phyloP scores from a whole-genome alignment of 164 flowering plant species.

The Vitis labrusca region DNA sequence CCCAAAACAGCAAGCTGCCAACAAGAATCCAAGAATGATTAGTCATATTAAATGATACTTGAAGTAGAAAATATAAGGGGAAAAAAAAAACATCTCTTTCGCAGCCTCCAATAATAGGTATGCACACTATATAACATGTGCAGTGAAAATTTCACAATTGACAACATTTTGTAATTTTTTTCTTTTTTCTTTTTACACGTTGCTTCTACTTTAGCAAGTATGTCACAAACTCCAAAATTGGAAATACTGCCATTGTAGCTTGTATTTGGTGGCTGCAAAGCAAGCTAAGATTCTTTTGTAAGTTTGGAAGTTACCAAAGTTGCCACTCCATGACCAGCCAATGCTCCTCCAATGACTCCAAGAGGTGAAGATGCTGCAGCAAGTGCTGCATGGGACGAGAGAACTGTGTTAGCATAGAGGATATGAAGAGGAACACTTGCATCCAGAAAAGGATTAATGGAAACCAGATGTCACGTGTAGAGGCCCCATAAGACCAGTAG shows the following conservation, averaged over 20 bases:
- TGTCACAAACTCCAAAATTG: background rate
- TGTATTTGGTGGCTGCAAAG: background rate
- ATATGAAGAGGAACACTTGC: conserved; percentile 2
- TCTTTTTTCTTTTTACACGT: background rate
- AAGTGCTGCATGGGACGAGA: conserved; percentile 59
- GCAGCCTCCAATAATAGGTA: background rate
- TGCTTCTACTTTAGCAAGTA: background rate
- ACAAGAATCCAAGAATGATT: background rate
- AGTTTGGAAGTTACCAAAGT: conserved; percentile 68
- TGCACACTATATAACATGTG: background rate
- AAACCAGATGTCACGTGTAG: background rate
- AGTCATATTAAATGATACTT: background rate
- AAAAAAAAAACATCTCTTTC: background rate
- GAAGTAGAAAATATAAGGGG: background rate
- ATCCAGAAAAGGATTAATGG: conserved; percentile 4
- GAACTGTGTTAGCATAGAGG: background rate
- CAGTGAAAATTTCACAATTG: background rate
- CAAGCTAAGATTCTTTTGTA: background rate
- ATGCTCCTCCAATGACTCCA: conserved; percentile 93
- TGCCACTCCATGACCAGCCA: conserved; percentile 94
- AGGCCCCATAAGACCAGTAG: background rate
- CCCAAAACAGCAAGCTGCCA: conserved; percentile 95
- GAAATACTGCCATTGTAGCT: background rate
- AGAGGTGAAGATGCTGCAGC: conserved; percentile 99
- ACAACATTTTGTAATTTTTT: background rate